Evolutionary conservation across 176 grass and related monocot species (phyloP).

Genomic region (Echinochloa phyllopogon): DNA sequence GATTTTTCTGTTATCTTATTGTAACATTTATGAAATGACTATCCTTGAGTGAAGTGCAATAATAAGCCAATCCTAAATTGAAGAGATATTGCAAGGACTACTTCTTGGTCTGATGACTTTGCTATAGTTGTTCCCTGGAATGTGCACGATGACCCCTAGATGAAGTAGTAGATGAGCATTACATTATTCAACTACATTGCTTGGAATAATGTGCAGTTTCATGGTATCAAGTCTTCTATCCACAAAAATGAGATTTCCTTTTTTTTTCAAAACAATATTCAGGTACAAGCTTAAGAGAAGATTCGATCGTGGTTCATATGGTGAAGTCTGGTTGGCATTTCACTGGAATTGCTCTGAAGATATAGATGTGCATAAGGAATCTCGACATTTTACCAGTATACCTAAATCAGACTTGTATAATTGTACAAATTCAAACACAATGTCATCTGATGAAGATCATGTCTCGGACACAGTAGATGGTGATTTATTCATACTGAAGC

Average conservation of each 20-base stretch:
- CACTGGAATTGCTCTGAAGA: slow-evolving; percentile 92
- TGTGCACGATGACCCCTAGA: not conserved
- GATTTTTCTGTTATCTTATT: not conserved
- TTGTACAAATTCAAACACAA: slow-evolving; percentile 54
- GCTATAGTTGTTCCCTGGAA: slow-evolving; percentile 29
- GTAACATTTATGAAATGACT: slow-evolving; percentile 5
- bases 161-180: slow-evolving; percentile 30
- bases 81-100: not conserved
- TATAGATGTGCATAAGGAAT: slow-evolving; percentile 52
- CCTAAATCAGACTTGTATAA: slow-evolving; percentile 50
- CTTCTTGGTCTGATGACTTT: slow-evolving; percentile 30
- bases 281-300: slow-evolving; percentile 97
- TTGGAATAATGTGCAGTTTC: not conserved
- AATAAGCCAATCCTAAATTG: not conserved
- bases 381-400: slow-evolving; percentile 39
- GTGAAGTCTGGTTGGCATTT: slow-evolving; percentile 99
- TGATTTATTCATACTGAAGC: slow-evolving; percentile 98
- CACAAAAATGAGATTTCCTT: slow-evolving; percentile 26
- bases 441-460: slow-evolving; percentile 51
- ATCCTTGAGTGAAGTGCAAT: slow-evolving; percentile 23
- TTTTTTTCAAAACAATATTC: slow-evolving; percentile 41
- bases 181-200: not conserved
- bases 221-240: slow-evolving; percentile 28
- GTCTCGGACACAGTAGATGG: slow-evolving; percentile 53
- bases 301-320: slow-evolving; percentile 95